Percentiles rank a stretch among this genome's conserved stretches.
phyloP scores from a whole-genome alignment of 148 eudicot genomes.

The Spergularia marina region DNA sequence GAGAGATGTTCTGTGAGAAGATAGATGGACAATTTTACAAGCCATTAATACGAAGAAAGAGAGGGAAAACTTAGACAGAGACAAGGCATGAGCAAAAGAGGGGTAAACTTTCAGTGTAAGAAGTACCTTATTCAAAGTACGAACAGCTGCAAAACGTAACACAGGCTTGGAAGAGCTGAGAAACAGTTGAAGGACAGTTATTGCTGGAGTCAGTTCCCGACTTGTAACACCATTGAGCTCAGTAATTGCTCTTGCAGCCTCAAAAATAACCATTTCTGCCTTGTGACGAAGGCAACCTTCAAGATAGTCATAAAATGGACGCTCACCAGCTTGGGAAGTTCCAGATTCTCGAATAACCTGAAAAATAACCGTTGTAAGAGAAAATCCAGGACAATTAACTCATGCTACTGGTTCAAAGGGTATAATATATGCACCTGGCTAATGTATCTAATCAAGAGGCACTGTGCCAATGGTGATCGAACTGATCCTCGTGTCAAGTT shows the following conservation, averaged over 20 bases:
- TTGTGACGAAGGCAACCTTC: conserved; percentile 96
- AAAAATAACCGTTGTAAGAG: background rate
- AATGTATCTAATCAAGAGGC: conserved; percentile 89
- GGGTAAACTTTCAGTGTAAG: background rate
- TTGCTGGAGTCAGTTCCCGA: conserved; percentile 93
- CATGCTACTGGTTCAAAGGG: background rate
- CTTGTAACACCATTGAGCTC: conserved; percentile 85
- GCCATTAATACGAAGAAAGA: background rate
- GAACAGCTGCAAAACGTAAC: conserved; percentile 95
- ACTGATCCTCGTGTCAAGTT: conserved; percentile 89
- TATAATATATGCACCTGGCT: conserved; percentile 62
- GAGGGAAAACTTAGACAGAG: background rate
- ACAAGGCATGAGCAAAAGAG: background rate
- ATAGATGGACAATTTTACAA: background rate
- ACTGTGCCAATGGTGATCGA: conserved; percentile 96
- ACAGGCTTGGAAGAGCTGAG: conserved; percentile 97
- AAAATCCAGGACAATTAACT: conserved; percentile 11
- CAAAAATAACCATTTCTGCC: conserved; percentile 99
- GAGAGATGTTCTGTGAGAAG: background rate
- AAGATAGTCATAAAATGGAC: conserved; percentile 92
- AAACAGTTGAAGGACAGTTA: conserved; percentile 91
- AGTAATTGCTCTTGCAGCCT: conserved; percentile 96
- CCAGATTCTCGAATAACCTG: conserved; percentile 92
- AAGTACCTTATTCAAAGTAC: conserved; percentile 90
- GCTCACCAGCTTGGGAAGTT: conserved; percentile 72